These are phyloP conservation scores for Agarophyton chilense DNA, from an alignment of 23 red algal genomes.

Conservation along the genomic window DNA sequence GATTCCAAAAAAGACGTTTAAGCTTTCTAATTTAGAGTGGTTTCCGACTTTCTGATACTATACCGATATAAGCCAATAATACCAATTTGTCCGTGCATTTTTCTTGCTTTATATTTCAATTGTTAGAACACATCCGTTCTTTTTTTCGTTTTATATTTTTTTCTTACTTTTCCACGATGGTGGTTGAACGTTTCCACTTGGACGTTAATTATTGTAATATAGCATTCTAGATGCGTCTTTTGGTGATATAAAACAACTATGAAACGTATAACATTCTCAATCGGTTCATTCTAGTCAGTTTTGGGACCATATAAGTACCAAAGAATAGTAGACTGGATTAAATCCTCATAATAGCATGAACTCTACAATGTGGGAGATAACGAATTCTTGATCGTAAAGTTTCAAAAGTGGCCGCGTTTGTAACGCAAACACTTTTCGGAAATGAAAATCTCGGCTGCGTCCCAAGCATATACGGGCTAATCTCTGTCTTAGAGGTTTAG, in stretches of 20 bases:
- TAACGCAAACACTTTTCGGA: no score
- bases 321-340: neutral
- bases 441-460: no score
- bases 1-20: no score
- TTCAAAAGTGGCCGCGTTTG: no score
- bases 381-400: neutral
- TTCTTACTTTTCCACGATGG: neutral
- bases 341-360: neutral
- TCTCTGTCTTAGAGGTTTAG: no score
- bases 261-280: neutral
- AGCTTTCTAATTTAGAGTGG: no score
- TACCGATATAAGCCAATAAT: no score
- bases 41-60: no score
- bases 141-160: neutral
- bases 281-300: neutral
- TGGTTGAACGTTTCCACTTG: neutral
- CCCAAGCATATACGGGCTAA: no score
- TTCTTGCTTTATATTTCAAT: neutral
- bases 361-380: neutral
- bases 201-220: neutral
- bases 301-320: constrained; percentile 2
- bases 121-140: no score
- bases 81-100: no score
- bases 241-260: neutral
- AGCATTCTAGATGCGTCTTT: neutral